phyloP scores from a whole-genome alignment of 2,329 filamentous ascomycete genomes.

The Trichoderma pleuroti region DNA sequence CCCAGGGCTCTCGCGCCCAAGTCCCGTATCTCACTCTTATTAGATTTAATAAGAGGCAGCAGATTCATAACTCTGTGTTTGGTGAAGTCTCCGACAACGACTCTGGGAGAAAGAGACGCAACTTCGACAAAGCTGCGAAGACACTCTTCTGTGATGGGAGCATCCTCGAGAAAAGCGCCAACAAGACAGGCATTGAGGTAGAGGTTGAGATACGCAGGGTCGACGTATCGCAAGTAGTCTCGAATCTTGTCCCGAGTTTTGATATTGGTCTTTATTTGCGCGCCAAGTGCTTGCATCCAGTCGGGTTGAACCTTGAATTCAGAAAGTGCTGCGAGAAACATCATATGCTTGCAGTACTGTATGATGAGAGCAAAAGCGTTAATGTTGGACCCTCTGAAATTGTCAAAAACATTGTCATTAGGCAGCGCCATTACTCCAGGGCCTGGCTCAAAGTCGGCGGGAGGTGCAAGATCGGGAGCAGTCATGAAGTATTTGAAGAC shows the following conservation, averaged over 20 bases:
- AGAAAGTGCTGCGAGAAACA: conserved; percentile 48
- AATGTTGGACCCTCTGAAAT: conserved; percentile 46
- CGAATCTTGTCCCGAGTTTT: conserved; percentile 58
- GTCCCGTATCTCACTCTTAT: conserved; percentile 64
- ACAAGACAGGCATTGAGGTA: conserved; percentile 56
- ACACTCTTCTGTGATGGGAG: conserved; percentile 44
- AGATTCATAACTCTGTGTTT: conserved; percentile 47
- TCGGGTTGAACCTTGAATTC: conserved; percentile 65
- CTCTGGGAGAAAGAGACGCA: conserved; percentile 49
- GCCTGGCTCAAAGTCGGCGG: conserved; percentile 27
- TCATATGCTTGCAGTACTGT: conserved; percentile 58
- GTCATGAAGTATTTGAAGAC: conserved; percentile 47
- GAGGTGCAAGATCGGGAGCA: conserved; percentile 30
- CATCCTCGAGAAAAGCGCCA: conserved; percentile 48
- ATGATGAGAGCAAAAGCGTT: conserved; percentile 66
- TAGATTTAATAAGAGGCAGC: conserved; percentile 62
- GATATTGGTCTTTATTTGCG: conserved; percentile 67
- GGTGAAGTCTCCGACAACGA: conserved; percentile 48
- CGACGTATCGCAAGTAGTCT: conserved; percentile 45
- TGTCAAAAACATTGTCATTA: conserved; percentile 36
- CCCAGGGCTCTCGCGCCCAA: conserved; percentile 70
- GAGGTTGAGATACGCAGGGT: conserved; percentile 38
- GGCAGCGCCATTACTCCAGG: conserved; percentile 3
- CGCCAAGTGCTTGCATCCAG: conserved; percentile 79
- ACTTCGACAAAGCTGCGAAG: conserved; percentile 53